Base-by-base conservation (phyloP, 106 monocot genomes). In the Dioscorea dumetorum region DNA sequence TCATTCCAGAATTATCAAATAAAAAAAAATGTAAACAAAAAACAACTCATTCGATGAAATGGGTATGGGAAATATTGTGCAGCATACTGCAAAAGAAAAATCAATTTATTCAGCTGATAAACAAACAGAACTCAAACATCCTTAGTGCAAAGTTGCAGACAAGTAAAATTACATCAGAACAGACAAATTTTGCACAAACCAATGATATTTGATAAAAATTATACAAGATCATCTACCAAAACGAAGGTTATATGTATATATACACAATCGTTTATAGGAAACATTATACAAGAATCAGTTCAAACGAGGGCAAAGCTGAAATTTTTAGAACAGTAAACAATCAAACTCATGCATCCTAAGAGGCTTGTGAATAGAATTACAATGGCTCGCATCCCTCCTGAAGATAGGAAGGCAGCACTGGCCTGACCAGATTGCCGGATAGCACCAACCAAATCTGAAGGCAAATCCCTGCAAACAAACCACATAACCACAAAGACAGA, bases 321-420 rank as follows among this genome's bases (percentile, higher is more conserved):
- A 50, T 24, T 22, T 54, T n/a, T 34, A 24, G 31, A 8, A 17
- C 17, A 64, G 74, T 41, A 59, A 0, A 18, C 28, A 16, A 7
- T 33, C 18, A 18, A 71, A 78, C 85, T 67, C 68, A 41, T 41
- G 41, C 41, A 41, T 41, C 41, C 41, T 41, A 0, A 8, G 28
- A 1, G 3, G 41, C 6, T 41, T 3, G 10, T 41, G 41, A 8
- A 10, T 41, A 41, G 41, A 41, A 41, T 41, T 41, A 88, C 95
- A 32, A 91, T 97, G 48, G 88, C 81, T 76, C 91, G 68, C 88
- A 84, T 88, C 70, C 95, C 95, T 31, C 95, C 95, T 0, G 85
- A 83, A 8, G 61, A 54, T 14, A 84, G 31, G 61, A 97, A 97
- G 48, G 56, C 22, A 9, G 86, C 88, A 34, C 71, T 78, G 35